A percentile compares a stretch with the other conserved stretches of the same genome.
These are phyloP conservation scores for Talaromyces thailandensis DNA, from an alignment of 495 filamentous ascomycete species.

Conservation along the genomic window DNA sequence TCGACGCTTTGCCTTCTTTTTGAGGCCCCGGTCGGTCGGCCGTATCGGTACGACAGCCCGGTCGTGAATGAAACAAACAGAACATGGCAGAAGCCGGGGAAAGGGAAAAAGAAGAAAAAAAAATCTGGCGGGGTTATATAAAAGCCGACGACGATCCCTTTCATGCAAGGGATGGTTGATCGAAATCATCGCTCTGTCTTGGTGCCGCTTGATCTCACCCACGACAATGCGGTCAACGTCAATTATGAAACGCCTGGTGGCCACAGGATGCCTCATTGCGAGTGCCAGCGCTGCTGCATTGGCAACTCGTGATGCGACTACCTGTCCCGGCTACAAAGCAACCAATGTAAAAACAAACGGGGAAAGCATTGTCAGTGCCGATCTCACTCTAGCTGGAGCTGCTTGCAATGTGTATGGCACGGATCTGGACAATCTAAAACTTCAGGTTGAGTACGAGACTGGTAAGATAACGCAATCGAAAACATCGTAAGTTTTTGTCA, in stretches of 20 bases:
- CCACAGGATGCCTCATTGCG: background rate
- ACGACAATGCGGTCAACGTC: background rate
- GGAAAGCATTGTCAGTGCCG: slow-evolving; percentile 46
- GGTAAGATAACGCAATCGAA: slow-evolving; percentile 32
- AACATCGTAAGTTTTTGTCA: background rate
- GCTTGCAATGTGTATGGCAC: slow-evolving; percentile 64
- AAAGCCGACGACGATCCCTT: background rate
- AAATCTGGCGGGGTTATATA: background rate
- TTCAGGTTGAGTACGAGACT: slow-evolving; percentile 68
- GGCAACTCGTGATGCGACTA: slow-evolving; percentile 11
- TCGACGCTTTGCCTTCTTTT: background rate
- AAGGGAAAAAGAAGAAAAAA: background rate
- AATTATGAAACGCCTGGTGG: background rate
- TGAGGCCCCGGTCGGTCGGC: background rate
- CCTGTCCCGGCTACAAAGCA: slow-evolving; percentile 67
- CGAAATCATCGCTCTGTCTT: background rate
- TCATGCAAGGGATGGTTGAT: background rate
- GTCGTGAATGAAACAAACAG: background rate
- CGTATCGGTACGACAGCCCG: background rate
- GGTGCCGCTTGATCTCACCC: background rate
- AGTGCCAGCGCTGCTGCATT: slow-evolving; percentile 15
- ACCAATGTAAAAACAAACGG: slow-evolving; percentile 43
- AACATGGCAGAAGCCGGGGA: background rate
- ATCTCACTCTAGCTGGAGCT: slow-evolving; percentile 56
- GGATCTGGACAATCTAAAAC: slow-evolving; percentile 55